Percentiles rank a stretch among this genome's conserved stretches.
Evolutionary conservation across 805 yeast species (phyloP).

Genomic region (Millerozyma miso): DNA sequence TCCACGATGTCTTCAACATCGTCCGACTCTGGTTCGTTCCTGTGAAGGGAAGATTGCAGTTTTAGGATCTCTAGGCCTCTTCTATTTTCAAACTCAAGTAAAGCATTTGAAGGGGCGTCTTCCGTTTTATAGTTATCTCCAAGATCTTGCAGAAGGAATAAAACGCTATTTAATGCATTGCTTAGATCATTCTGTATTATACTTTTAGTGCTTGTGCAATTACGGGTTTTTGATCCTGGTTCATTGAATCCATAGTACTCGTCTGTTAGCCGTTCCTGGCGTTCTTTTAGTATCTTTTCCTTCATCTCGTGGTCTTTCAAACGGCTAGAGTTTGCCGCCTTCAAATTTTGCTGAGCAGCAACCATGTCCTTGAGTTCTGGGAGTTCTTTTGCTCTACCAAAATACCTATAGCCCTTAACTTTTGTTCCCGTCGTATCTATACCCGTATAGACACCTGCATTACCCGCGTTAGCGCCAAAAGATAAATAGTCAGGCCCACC

Average conservation of each 20-base stretch:
- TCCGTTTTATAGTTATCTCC: slow-evolving; percentile 1
- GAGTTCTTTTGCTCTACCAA: slow-evolving; percentile 78
- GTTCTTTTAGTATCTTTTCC: slow-evolving; percentile 17
- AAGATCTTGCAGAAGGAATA: slow-evolving; percentile 1
- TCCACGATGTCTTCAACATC: slow-evolving; percentile 13
- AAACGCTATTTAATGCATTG: slow-evolving; percentile 8
- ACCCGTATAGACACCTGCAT: slow-evolving; percentile 9
- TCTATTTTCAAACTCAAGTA: slow-evolving; percentile 24
- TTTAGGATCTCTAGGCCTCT: neutral
- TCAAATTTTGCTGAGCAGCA: slow-evolving; percentile 11
- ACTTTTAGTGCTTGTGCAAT: slow-evolving; percentile 1
- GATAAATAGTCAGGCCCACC: slow-evolving; percentile 69
- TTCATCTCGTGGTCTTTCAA: slow-evolving; percentile 14
- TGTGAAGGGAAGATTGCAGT: neutral
- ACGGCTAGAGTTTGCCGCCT: slow-evolving; percentile 19
- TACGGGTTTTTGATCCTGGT: slow-evolving; percentile 10
- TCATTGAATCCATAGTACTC: slow-evolving; percentile 44
- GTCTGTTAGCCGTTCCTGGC: slow-evolving; percentile 22
- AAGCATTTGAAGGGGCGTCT: slow-evolving; percentile 9
- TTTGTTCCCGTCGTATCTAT: slow-evolving; percentile 15
- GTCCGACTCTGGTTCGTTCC: neutral
- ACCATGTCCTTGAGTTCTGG: slow-evolving; percentile 54
- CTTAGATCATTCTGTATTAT: slow-evolving; percentile 9
- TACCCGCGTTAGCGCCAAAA: slow-evolving; percentile 18
- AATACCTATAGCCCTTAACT: slow-evolving; percentile 62